A percentile compares a stretch with the other conserved stretches of the same genome.
Evolutionary conservation across 306 rosid species (phyloP).

Genomic region (Begonia masoniana): DNA sequence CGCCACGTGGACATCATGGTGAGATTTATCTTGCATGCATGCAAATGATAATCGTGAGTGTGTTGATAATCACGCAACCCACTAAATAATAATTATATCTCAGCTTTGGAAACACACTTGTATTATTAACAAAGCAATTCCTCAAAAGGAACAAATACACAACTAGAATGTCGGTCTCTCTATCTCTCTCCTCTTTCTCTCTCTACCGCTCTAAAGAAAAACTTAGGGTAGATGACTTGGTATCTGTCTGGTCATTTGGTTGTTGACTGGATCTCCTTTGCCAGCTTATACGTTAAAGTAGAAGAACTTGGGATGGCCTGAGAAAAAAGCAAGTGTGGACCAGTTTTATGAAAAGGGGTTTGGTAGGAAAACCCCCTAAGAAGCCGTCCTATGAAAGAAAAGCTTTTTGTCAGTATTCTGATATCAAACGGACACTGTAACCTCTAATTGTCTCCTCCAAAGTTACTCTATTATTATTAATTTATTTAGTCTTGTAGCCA

Average conservation of each 20-base stretch:
- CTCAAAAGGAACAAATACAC: conserved; percentile 94
- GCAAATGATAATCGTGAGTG: conserved; percentile 29
- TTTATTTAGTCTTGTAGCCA: too few relatives aligned
- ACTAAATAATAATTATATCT: conserved; percentile 12
- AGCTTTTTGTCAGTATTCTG: conserved; percentile 37
- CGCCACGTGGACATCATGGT: conserved; percentile 55
- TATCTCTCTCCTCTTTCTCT: conserved; percentile 10
- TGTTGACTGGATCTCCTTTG: conserved; percentile 41
- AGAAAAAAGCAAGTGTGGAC: conserved; percentile 27
- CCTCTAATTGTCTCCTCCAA: conserved; percentile 71
- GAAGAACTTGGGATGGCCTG: not conserved
- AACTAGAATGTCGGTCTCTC: conserved; percentile 92
- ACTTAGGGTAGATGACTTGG: conserved; percentile 16
- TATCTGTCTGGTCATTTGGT: conserved; percentile 60
- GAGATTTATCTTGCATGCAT: conserved; percentile 33
- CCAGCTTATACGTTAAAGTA: conserved; percentile 26
- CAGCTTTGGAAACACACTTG: conserved; percentile 30
- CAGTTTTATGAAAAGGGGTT: conserved; percentile 29
- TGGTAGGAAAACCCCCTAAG: not conserved
- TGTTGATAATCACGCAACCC: conserved; percentile 4
- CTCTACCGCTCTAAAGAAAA: not conserved
- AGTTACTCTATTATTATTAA: not conserved
- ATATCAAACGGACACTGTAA: conserved; percentile 45
- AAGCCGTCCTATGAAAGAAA: conserved; percentile 33
- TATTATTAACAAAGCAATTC: conserved; percentile 22